phyloP scores from a whole-genome alignment of 371 early-diverging fungal genomes.

The Ordospora colligata region DNA sequence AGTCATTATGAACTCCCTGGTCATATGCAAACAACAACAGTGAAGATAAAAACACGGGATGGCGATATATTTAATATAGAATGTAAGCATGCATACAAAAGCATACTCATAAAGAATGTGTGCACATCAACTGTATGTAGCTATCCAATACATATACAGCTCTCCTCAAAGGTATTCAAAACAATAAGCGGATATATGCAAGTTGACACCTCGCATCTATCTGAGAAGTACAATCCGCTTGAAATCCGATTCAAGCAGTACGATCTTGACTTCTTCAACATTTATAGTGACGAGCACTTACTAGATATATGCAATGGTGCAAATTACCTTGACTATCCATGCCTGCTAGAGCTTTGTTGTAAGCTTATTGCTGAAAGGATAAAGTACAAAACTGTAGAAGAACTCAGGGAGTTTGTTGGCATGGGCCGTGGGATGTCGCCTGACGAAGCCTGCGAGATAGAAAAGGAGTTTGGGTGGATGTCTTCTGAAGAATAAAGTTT shows the following conservation, averaged over 20 bases:
- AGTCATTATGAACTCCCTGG: too few relatives aligned
- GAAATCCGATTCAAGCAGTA: constrained; percentile 33
- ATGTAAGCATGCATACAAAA: background rate
- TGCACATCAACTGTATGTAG: background rate
- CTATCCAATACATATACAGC: constrained; percentile 1
- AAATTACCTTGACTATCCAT: constrained; percentile 55
- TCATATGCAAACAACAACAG: background rate
- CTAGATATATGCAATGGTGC: constrained; percentile 49
- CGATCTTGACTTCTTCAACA: constrained; percentile 31
- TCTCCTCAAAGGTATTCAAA: background rate
- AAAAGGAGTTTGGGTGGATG: constrained; percentile 52
- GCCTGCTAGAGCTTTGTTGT: constrained; percentile 57
- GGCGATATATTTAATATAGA: constrained; percentile 12
- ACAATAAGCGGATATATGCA: constrained; percentile 23
- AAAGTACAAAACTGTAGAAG: constrained; percentile 37
- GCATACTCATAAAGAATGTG: constrained; percentile 1
- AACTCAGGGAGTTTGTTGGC: constrained; percentile 39
- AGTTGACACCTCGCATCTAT: constrained; percentile 9
- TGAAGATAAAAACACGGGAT: constrained; percentile 16
- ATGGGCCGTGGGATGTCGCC: constrained; percentile 2
- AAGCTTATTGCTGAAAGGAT: constrained; percentile 47
- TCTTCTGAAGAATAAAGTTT: constrained; percentile 21
- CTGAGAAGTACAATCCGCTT: constrained; percentile 22
- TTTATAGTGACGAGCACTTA: constrained; percentile 27
- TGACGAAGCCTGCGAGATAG: constrained; percentile 15